Conservation (phyloP, 2,329 filamentous ascomycete species). For the Aplosporella prunicola region DNA sequence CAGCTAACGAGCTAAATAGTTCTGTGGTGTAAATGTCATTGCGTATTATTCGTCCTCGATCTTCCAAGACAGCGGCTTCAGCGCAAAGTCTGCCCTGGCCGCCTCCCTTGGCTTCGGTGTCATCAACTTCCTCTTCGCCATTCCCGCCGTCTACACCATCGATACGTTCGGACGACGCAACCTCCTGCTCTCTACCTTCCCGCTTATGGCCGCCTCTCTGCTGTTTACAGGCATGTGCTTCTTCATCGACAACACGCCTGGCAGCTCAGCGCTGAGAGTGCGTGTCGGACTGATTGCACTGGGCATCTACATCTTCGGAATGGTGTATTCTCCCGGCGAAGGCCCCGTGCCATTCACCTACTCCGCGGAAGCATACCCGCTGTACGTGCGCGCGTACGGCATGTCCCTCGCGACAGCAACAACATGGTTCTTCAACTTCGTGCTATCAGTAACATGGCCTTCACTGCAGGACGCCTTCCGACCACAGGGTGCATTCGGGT, state of each 20-base stretch:
- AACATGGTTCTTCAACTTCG: slow-evolving; percentile 50
- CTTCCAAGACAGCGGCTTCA: slow-evolving; percentile 24
- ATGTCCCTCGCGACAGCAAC: slow-evolving; percentile 42
- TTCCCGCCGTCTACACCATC: slow-evolving; percentile 38
- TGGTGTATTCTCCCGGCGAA: slow-evolving; percentile 40
- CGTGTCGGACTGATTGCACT: slow-evolving; percentile 27
- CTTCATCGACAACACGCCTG: slow-evolving; percentile 20
- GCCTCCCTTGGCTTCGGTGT: slow-evolving; percentile 37
- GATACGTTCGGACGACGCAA: slow-evolving; percentile 32
- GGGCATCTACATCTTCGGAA: slow-evolving; percentile 42
- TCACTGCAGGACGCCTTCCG: slow-evolving; percentile 39
- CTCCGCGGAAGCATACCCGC: slow-evolving; percentile 35
- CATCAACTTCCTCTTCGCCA: slow-evolving; percentile 37
- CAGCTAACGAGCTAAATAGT: slow-evolving; percentile 10
- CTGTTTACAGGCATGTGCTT: slow-evolving; percentile 39
- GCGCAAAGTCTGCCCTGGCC: slow-evolving; percentile 21
- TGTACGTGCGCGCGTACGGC: slow-evolving; percentile 35
- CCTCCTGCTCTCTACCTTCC: slow-evolving; percentile 37
- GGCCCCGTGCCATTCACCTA: slow-evolving; percentile 35
- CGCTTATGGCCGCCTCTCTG: slow-evolving; percentile 40
- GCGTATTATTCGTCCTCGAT: slow-evolving; percentile 23
- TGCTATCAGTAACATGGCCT: slow-evolving; percentile 46
- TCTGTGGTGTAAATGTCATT: slow-evolving; percentile 23
- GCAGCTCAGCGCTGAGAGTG: slow-evolving; percentile 17
- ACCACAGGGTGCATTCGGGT: slow-evolving; percentile 44